These are phyloP conservation scores for Bombardia bombarda DNA, from an alignment of 495 filamentous ascomycete species.

Conservation along the genomic window DNA sequence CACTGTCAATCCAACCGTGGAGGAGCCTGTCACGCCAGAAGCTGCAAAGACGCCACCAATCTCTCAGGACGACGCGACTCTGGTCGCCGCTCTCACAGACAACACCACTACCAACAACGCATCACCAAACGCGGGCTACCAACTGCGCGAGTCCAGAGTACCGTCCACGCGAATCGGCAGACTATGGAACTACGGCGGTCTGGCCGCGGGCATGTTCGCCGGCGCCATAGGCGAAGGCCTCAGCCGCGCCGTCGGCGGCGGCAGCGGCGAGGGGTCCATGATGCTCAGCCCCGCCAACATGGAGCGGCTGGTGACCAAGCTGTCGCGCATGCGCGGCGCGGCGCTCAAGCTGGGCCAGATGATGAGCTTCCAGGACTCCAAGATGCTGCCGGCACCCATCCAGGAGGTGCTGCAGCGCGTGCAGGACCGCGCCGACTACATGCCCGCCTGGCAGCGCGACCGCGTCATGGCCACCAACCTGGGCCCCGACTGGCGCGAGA, in stretches of 20 bases:
- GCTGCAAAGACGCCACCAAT: too few relatives aligned
- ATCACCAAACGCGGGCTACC: conserved; percentile 35
- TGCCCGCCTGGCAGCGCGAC: conserved; percentile 88
- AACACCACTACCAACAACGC: background rate
- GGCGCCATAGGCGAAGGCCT: conserved; percentile 83
- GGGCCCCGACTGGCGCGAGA: conserved; percentile 77
- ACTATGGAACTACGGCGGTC: conserved; percentile 88
- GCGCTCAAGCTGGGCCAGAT: conserved; percentile 96
- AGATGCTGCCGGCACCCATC: conserved; percentile 82
- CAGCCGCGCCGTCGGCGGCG: conserved; percentile 55
- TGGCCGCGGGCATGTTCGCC: conserved; percentile 92
- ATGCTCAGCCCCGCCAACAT: conserved; percentile 87
- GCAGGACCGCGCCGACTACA: conserved; percentile 95
- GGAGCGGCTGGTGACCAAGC: conserved; percentile 82
- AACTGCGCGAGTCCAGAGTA: conserved; percentile 82
- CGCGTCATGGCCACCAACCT: conserved; percentile 71
- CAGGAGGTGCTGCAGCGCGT: conserved; percentile 85
- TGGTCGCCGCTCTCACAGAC: conserved; percentile 11
- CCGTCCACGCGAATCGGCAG: conserved; percentile 80
- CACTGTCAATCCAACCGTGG: too few relatives aligned
- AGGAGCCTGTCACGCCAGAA: too few relatives aligned
- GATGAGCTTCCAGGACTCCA: conserved; percentile 97
- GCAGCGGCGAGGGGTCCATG: conserved; percentile 55
- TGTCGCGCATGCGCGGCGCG: conserved; percentile 95
- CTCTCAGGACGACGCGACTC: conserved; percentile 6